Conservation (phyloP, 2,329 filamentous ascomycete species). For the Hymenoscyphus fructigenus region DNA sequence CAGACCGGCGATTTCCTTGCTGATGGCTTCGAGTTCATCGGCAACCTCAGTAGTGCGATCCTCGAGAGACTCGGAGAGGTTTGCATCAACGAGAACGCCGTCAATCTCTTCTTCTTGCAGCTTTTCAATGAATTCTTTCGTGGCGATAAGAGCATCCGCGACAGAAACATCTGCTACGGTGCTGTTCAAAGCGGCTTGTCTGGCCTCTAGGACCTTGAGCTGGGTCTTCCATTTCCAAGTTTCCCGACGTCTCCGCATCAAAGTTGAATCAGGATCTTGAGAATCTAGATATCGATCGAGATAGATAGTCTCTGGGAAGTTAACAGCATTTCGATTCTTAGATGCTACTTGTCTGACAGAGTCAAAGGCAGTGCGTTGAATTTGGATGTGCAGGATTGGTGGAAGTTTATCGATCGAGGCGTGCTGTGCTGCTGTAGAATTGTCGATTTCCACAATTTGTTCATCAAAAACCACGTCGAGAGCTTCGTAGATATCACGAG, state of each 20-base stretch:
- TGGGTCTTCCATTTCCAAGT: conserved; percentile 74
- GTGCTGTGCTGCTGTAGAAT: conserved; percentile 59
- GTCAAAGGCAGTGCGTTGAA: conserved; percentile 78
- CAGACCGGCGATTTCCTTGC: conserved; percentile 48
- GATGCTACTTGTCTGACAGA: conserved; percentile 55
- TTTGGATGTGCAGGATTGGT: conserved; percentile 83
- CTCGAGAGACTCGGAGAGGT: conserved; percentile 44
- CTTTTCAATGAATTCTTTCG: conserved; percentile 43
- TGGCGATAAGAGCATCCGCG: conserved; percentile 31
- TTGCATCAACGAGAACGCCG: conserved; percentile 43
- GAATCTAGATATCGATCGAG: conserved; percentile 85
- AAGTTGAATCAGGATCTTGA: conserved; percentile 51
- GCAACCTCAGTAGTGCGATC: conserved; percentile 45
- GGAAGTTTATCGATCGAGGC: conserved; percentile 74
- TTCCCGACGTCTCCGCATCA: conserved; percentile 64
- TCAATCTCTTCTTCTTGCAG: conserved; percentile 44
- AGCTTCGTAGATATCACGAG: conserved; percentile 73
- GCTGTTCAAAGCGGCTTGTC: conserved; percentile 31
- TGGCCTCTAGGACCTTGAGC: conserved; percentile 53
- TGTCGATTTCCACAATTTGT: conserved; percentile 68
- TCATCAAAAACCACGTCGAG: conserved; percentile 84
- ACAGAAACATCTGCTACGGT: conserved; percentile 30
- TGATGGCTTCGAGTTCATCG: conserved; percentile 45
- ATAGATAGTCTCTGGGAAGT: conserved; percentile 78
- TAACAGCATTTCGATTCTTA: conserved; percentile 77